These are phyloP conservation scores for Eucommia ulmoides DNA, from an alignment of 257 asterid species.

Conservation along the genomic window DNA sequence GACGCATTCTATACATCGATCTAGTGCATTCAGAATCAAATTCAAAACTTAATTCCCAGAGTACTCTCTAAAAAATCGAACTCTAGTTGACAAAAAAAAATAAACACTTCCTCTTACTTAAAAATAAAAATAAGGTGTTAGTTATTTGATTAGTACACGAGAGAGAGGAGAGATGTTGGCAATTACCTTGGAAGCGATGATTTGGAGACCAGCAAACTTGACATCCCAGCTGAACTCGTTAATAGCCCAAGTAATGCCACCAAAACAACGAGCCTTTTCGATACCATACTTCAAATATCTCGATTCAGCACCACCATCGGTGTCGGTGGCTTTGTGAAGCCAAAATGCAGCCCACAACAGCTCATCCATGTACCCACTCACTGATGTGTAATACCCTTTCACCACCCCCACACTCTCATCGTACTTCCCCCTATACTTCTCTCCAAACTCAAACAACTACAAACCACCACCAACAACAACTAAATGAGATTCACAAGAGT, in stretches of 20 bases:
- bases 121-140: too few relatives aligned
- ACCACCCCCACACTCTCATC: not conserved
- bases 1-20: too few relatives aligned
- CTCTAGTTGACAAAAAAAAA: too few relatives aligned
- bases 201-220: slow-evolving; percentile 1
- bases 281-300: not conserved
- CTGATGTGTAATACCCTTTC: not conserved
- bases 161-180: not conserved
- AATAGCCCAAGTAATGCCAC: not conserved
- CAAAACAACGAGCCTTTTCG: slow-evolving; percentile 1
- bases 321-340: slow-evolving; percentile 4
- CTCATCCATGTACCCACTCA: slow-evolving; percentile 5
- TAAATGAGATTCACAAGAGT: too few relatives aligned
- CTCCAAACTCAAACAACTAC: slow-evolving; percentile 4
- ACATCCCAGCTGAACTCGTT: slow-evolving; percentile 4
- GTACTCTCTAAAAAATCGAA: too few relatives aligned
- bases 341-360: slow-evolving; percentile 3
- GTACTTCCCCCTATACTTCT: slow-evolving; percentile 1
- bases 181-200: slow-evolving; percentile 2
- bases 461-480: not conserved
- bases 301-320: too few relatives aligned
- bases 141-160: too few relatives aligned
- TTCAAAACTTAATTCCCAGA: too few relatives aligned
- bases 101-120: too few relatives aligned
- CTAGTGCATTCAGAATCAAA: too few relatives aligned